Evolutionary conservation across 2,329 filamentous ascomycete genomes (phyloP).

Genomic region (Fusarium veterinarium): DNA sequence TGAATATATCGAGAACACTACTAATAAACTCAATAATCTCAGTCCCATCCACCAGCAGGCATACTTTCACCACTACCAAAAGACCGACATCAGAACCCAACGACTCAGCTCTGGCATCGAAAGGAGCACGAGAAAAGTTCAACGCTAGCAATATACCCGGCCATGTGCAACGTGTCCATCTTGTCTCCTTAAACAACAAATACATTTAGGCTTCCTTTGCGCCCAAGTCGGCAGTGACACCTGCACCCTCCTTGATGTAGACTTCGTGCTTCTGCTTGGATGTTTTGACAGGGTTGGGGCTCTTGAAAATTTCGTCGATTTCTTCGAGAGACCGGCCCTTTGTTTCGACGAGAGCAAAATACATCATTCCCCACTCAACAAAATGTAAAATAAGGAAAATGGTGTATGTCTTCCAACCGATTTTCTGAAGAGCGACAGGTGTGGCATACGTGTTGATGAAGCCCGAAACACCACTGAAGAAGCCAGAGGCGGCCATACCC

Average conservation of each 20-base stretch:
- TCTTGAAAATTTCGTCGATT: background rate
- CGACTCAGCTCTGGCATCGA: background rate
- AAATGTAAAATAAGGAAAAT: slow-evolving; percentile 4
- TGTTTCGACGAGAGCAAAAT: background rate
- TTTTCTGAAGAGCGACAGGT: background rate
- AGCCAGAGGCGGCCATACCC: background rate
- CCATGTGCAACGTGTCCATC: background rate
- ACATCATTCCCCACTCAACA: slow-evolving; percentile 1
- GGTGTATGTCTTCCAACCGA: slow-evolving; percentile 1
- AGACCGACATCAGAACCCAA: background rate
- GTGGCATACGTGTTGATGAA: slow-evolving; percentile 11
- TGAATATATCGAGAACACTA: background rate
- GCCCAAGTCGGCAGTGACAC: background rate
- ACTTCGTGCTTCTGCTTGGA: slow-evolving; percentile 4
- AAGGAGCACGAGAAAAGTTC: background rate
- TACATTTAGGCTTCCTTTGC: background rate
- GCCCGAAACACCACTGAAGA: background rate
- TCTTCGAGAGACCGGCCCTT: slow-evolving; percentile 6
- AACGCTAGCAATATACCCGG: background rate
- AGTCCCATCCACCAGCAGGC: background rate
- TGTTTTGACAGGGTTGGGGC: background rate
- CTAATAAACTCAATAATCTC: background rate
- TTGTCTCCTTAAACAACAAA: fast-evolving
- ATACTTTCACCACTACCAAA: background rate
- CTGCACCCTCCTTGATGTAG: background rate